Conservation (phyloP, 257 asterid genomes). For the Rubia yunnanensis region DNA sequence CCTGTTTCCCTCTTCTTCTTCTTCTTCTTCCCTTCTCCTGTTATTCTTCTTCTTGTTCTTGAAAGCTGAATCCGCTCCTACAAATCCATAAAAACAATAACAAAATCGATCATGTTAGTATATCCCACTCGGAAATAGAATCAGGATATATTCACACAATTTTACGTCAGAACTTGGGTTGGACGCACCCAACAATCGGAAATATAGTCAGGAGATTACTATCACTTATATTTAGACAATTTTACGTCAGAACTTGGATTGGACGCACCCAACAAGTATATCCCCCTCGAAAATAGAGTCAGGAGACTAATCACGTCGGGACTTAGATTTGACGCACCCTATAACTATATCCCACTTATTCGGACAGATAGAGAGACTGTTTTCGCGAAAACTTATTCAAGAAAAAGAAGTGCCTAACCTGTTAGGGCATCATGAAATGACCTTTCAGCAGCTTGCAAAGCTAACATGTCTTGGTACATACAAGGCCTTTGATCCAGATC, state of each 20-base stretch:
- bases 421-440: slow-evolving; percentile 50
- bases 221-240: no score
- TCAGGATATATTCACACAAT: no score
- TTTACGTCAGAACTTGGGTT: no score
- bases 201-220: no score
- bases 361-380: no score
- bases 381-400: neutral
- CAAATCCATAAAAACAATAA: neutral
- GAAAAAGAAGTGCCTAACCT: slow-evolving; percentile 8
- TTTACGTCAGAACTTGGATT: no score
- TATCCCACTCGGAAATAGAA: neutral
- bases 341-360: no score
- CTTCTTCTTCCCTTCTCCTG: neutral
- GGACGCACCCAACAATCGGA: neutral
- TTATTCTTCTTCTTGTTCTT: neutral
- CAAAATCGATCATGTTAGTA: neutral
- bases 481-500: slow-evolving; percentile 53
- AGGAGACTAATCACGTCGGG: no score
- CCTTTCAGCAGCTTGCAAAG: slow-evolving; percentile 72
- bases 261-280: no score
- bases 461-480: slow-evolving; percentile 61
- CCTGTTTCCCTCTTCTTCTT: neutral
- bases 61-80: neutral
- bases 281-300: no score
- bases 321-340: no score